Base-by-base conservation (phyloP, 768 basidiomycete genomes). In the Lactarius hatsudake region DNA sequence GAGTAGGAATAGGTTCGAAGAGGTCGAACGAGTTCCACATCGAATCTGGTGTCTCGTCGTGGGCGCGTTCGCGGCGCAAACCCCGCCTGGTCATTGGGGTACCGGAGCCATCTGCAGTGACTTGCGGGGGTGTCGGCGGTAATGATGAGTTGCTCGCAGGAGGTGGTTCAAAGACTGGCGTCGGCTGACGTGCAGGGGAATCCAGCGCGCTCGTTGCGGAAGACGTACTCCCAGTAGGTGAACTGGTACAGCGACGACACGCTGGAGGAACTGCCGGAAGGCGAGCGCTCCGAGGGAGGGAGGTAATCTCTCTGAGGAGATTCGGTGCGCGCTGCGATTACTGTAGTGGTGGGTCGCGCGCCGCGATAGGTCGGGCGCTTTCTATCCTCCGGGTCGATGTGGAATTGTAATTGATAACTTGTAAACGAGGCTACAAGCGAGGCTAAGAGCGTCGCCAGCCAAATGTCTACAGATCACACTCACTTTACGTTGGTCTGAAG, bases 41-140 rank as follows among this genome's bases (percentile, higher is more conserved):
- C 32, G 43, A 61, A 10, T 66, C 65, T 10, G 61, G 36, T 8
- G 20, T n/a, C 15, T 40, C 45, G 17, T 34, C 28, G 18, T 56
- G 54, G 10, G 65, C n/a, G 12, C 65, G 61, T 34, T 66, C 65
- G 56, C 65, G 65, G 36, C 57, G 61, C 56, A 66, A 38, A 9
- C 28, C 32, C 28, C 61, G 61, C 13, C 12, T 26, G n/a, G 28
- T 12, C 2, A 17, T 17, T 3, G 42, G 13, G 3, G 36, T 54
- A n/a, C 40, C 42, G 18, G 10, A 9, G n/a, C 38, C 26, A 15
- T 48, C 13, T 64, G 57, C 48, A 23, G 45, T 4, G 15, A 12
- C 9, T 13, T 38, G n/a, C 43, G 26, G 61, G 15, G 48, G 23
- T 34, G 13, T 36, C 1, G 36, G 61, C 5, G 28, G 61, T 0